phyloP scores from a whole-genome alignment of 2,329 filamentous ascomycete species.

The Bipolaris cookei region DNA sequence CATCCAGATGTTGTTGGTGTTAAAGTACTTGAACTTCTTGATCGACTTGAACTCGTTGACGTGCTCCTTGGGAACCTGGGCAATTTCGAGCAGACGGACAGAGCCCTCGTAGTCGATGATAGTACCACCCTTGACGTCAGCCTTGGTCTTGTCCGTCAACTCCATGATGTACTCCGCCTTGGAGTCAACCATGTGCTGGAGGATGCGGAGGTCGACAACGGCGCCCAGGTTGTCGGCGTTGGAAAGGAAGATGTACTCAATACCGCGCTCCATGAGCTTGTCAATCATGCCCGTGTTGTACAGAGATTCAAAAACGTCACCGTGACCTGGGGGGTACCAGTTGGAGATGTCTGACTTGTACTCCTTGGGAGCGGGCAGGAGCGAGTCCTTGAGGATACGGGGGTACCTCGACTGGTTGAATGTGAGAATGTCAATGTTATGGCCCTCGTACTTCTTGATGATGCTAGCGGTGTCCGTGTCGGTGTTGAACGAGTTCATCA shows the following conservation, averaged over 20 bases:
- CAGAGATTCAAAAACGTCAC: conserved; percentile 98
- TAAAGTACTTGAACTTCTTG: conserved; percentile 99
- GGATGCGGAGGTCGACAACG: conserved; percentile 95
- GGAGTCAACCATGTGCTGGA: conserved; percentile 99
- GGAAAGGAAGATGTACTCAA: conserved; percentile 98
- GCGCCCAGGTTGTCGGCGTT: conserved; percentile 99
- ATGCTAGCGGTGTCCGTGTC: conserved; percentile 97
- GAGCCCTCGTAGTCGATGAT: conserved; percentile 99
- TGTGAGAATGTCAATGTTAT: conserved; percentile 99
- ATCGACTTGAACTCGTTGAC: conserved; percentile 99
- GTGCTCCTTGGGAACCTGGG: conserved; percentile 99
- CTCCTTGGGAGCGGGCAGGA: conserved; percentile 91
- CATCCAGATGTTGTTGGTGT: conserved; percentile 99
- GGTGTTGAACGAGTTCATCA: conserved; percentile 99
- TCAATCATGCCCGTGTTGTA: conserved; percentile 99
- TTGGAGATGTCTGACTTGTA: conserved; percentile 87
- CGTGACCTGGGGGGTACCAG: conserved; percentile 99
- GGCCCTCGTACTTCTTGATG: conserved; percentile 99
- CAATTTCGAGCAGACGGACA: conserved; percentile 95
- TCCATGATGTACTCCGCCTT: conserved; percentile 99
- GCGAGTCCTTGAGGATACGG: conserved; percentile 96
- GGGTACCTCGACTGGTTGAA: conserved; percentile 99
- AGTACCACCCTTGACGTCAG: conserved; percentile 99
- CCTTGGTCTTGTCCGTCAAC: conserved; percentile 99
- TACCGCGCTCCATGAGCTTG: conserved; percentile 90